Evolutionary conservation across 371 early-diverging fungal species (phyloP).

Genomic region (Mortierella sp.): DNA sequence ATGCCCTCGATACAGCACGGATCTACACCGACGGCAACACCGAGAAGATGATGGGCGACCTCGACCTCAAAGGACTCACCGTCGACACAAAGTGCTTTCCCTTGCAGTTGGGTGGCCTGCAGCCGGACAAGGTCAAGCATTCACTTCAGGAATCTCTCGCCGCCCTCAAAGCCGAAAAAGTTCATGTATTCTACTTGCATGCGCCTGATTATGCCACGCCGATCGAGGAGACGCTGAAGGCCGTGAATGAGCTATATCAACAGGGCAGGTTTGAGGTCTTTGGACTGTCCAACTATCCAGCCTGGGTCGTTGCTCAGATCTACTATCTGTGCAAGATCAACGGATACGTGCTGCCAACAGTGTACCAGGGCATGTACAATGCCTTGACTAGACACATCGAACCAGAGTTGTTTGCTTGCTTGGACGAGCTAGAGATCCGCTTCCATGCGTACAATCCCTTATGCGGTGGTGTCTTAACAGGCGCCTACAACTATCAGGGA

Average conservation of each 20-base stretch:
- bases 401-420: slow-evolving; percentile 69
- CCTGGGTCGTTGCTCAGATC: slow-evolving; percentile 63
- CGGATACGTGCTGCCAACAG: slow-evolving; percentile 60
- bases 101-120: slow-evolving; percentile 61
- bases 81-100: slow-evolving; percentile 70
- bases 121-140: slow-evolving; percentile 59
- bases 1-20: slow-evolving; percentile 42
- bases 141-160: slow-evolving; percentile 55
- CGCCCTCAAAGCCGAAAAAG: slow-evolving; percentile 55
- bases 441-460: slow-evolving; percentile 73
- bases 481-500: slow-evolving; percentile 54
- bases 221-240: slow-evolving; percentile 58
- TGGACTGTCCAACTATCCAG: slow-evolving; percentile 64
- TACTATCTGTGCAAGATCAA: slow-evolving; percentile 56
- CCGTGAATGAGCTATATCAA: slow-evolving; percentile 59
- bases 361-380: slow-evolving; percentile 71
- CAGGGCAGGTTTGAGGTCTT: slow-evolving; percentile 61
- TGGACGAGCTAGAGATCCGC: slow-evolving; percentile 62
- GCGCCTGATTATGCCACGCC: slow-evolving; percentile 63
- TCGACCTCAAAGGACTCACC: slow-evolving; percentile 36
- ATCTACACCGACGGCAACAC: slow-evolving; percentile 49
- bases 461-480: slow-evolving; percentile 68
- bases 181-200: slow-evolving; percentile 66
- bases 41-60: slow-evolving; percentile 44
- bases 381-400: slow-evolving; percentile 72